Evolutionary conservation across 2,329 filamentous ascomycete species (phyloP).

Genomic region (Sporothrix protearum): DNA sequence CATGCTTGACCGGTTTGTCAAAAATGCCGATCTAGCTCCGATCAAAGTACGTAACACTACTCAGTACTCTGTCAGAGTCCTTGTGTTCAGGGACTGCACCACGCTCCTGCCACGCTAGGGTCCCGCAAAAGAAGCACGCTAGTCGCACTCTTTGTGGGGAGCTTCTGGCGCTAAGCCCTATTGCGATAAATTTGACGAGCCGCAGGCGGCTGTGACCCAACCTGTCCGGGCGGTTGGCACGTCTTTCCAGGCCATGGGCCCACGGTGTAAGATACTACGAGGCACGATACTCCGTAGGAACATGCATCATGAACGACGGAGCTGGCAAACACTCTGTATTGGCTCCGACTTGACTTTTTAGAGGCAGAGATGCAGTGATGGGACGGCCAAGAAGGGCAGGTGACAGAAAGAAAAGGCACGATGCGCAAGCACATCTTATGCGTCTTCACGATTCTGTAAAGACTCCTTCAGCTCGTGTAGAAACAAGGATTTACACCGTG

Average conservation of each 20-base stretch:
- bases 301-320: neutral
- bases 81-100: neutral
- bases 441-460: neutral
- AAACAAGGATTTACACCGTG: neutral
- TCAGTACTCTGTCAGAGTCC: no score
- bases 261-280: neutral
- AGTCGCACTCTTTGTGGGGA: constrained; percentile 16
- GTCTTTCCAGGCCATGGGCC: neutral
- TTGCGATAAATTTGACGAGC: constrained; percentile 42
- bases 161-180: constrained; percentile 36
- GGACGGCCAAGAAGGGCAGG: neutral
- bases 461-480: neutral
- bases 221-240: constrained; percentile 2
- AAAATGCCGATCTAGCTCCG: neutral
- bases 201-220: constrained; percentile 21
- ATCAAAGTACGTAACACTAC: no score
- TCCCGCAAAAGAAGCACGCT: neutral
- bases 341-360: no score
- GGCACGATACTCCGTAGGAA: neutral
- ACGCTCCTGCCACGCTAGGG: neutral
- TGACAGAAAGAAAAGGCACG: neutral
- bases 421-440: neutral
- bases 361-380: neutral
- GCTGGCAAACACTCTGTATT: neutral
- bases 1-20: neutral